Evolutionary conservation across 345 rosid species (phyloP), one percentile per base, ranked within the genome.

Genomic region (Aquilaria yunnanensis): DNA sequence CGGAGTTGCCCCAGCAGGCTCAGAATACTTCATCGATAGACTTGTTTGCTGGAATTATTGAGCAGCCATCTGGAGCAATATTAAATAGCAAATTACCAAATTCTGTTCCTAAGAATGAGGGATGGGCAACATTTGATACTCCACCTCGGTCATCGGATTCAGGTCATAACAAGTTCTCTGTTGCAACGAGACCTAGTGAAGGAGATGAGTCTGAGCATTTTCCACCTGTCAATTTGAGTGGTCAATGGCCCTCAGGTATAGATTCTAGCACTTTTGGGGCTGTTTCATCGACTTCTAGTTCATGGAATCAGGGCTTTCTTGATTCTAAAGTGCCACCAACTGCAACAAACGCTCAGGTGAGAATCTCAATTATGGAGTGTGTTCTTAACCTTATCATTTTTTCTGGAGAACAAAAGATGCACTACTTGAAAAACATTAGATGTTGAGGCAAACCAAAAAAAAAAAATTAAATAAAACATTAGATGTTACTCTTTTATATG

Each of bases 81-180:
- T 32, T 61, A 59, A 61, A 60, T 51, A 67, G 57, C 32, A 70
- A 65, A 66, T 63, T 64, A 31, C 61, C 65, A 50, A 85, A 79
- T 58, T 51, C 82, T 51, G 57, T 58, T 5, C 68, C 90, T 37
- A 80, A 78, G 68, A 77, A 83, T 68, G 88, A 83, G 71, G 97
- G 96, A 67, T 94, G 97, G 97, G 96, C 97, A 47, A 90, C 90
- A 54, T 94, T 94, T 80, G 96, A 88, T 65, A 81, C 74, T 43
- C 73, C 83, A 66, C 78, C 84, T 52, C 72, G 72, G 60, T 51
- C 75, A 58, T 69, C 83, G 32, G 51, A 48, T 31, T 61, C 70
- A 32, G 81, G 70, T 65, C 60, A 59, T 60, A 72, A 52, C 66
- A 72, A 60, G 71, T 47, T 59, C 54, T 51, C 68, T 32, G 56